Conservation (phyloP, 306 rosid species). For the Herpetospermum pedunculosum region DNA sequence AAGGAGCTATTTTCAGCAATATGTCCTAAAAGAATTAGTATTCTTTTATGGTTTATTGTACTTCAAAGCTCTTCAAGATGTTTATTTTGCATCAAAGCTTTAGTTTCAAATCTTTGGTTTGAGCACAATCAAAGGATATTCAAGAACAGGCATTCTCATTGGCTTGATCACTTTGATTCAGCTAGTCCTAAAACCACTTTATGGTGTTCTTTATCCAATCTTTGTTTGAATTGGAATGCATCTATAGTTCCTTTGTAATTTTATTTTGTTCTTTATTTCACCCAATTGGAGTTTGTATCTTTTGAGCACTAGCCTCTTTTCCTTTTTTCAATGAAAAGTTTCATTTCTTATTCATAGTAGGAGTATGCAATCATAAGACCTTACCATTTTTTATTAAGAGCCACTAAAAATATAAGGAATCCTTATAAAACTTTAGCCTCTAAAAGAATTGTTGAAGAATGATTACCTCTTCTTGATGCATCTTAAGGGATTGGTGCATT, state of each 20-base stretch:
- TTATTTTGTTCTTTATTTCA: not conserved
- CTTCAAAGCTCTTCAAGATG: no score
- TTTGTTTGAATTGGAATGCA: not conserved
- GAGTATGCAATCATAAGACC: not conserved
- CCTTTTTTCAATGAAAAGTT: not conserved
- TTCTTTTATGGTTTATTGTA: no score
- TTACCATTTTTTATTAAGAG: not conserved
- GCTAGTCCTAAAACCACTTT: no score
- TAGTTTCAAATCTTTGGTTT: not conserved
- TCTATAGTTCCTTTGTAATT: not conserved
- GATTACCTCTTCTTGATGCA: conserved; percentile 66
- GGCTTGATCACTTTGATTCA: no score
- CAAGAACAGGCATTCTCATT: not conserved
- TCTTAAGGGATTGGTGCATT: conserved; percentile 95
- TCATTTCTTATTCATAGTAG: not conserved
- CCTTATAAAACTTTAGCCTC: not conserved
- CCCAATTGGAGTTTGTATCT: not conserved
- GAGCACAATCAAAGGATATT: not conserved
- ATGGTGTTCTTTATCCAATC: not conserved
- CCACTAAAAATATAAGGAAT: not conserved
- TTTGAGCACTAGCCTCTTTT: not conserved
- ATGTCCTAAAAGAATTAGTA: no score
- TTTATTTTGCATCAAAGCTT: no score
- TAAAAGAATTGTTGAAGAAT: not conserved
- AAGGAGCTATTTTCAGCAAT: no score